These are phyloP conservation scores for Suhomyces maxii DNA, from an alignment of 1,139 yeast species.

Conservation along the genomic window DNA sequence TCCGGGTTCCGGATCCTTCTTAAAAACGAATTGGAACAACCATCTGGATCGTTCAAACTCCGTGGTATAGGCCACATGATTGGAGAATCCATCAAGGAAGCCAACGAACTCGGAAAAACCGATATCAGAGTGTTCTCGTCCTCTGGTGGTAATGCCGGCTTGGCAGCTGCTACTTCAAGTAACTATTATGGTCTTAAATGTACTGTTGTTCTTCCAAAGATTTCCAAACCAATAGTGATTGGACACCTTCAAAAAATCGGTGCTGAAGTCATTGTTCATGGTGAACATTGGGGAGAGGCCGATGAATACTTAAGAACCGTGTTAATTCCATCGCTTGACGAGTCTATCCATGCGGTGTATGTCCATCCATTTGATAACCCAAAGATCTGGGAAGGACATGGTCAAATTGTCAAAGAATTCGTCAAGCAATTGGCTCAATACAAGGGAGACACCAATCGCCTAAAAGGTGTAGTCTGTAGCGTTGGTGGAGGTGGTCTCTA, in stretches of 20 bases:
- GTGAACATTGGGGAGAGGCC: conserved; percentile 40
- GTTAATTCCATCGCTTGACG: conserved; percentile 19
- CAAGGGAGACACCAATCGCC: conserved; percentile 16
- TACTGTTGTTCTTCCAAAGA: conserved; percentile 41
- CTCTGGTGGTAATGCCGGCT: conserved; percentile 49
- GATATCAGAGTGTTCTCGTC: conserved; percentile 38
- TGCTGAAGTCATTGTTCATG: conserved; percentile 33
- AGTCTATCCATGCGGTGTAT: conserved; percentile 28
- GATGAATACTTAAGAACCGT: conserved; percentile 28
- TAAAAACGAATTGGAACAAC: conserved; percentile 43
- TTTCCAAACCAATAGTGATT: conserved; percentile 27
- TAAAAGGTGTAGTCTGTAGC: conserved; percentile 41
- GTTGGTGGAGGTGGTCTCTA: conserved; percentile 48
- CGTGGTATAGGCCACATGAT: conserved; percentile 41
- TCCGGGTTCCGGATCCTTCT: conserved; percentile 34
- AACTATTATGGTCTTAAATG: conserved; percentile 28
- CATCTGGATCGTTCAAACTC: conserved; percentile 43
- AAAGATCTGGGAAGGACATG: conserved; percentile 43
- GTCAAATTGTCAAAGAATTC: conserved; percentile 36
- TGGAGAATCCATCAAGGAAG: conserved; percentile 20
- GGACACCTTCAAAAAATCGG: conserved; percentile 26
- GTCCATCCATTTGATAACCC: conserved; percentile 46
- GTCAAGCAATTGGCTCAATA: conserved; percentile 19
- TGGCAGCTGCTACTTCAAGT: conserved; percentile 45
- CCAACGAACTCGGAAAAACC: conserved; percentile 16